Evolutionary conservation across 179 eudicot genomes (phyloP).

Genomic region (Beta macrorhiza): DNA sequence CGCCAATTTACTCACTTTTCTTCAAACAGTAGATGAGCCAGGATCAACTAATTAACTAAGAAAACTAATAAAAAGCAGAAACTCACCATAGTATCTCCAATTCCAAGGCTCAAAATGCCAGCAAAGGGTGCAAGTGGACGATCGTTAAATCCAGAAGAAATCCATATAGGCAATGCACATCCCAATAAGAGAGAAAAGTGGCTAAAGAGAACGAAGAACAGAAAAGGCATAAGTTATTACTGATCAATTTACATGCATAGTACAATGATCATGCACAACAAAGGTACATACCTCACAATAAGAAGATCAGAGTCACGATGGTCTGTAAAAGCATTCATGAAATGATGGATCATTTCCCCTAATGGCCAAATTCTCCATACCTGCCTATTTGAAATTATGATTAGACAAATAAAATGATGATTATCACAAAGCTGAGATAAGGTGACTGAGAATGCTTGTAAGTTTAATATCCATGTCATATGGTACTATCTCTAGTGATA

Average conservation of each 20-base stretch:
- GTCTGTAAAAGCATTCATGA: constrained; percentile 97
- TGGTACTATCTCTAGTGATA: background rate
- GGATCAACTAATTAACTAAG: background rate
- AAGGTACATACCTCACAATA: constrained; percentile 62
- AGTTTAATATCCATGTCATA: background rate
- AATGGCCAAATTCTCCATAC: constrained; percentile 96
- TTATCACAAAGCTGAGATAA: constrained; percentile 12
- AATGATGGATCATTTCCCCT: constrained; percentile 78
- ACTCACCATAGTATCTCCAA: constrained; percentile 98
- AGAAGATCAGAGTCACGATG: constrained; percentile 98
- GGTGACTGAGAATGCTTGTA: background rate
- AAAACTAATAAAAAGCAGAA: background rate
- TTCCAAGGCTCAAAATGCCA: constrained; percentile 97
- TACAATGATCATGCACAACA: constrained; percentile 1
- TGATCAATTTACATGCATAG: background rate
- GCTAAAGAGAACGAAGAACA: constrained; percentile 36
- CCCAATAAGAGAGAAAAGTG: constrained; percentile 96
- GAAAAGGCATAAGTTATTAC: background rate
- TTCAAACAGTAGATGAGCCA: background rate
- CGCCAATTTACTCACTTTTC: background rate
- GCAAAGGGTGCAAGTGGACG: constrained; percentile 99
- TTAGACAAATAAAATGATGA: constrained; percentile 22
- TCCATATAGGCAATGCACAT: constrained; percentile 97
- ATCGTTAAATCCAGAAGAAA: constrained; percentile 89
- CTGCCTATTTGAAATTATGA: constrained; percentile 48